phyloP scores from a whole-genome alignment of 108 stramenopile genomes.

The Pseudonitzschia pungens region DNA sequence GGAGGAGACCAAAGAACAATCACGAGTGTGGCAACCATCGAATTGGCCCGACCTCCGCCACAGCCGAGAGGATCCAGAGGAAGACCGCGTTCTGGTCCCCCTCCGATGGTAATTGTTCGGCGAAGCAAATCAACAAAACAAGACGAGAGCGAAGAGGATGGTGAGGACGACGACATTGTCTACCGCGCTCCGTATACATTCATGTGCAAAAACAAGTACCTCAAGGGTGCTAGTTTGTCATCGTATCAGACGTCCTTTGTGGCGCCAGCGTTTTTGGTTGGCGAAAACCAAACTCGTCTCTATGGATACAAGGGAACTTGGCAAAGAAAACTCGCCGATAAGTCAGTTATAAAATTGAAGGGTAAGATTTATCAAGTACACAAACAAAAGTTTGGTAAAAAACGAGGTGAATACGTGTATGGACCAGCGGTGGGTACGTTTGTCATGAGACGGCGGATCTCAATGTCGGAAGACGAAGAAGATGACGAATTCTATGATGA shows the following conservation, averaged over 20 bases:
- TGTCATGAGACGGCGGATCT: constrained; percentile 43
- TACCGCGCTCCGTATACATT: constrained; percentile 24
- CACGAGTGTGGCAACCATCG: constrained; percentile 47
- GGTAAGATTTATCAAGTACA: constrained; percentile 50
- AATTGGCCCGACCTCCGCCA: constrained; percentile 18
- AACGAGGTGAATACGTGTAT: constrained; percentile 25
- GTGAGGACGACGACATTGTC: constrained; percentile 9
- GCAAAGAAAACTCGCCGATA: constrained; percentile 51
- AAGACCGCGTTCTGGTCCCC: not conserved
- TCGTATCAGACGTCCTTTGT: constrained; percentile 44
- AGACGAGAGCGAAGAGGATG: constrained; percentile 14
- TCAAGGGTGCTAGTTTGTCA: constrained; percentile 25
- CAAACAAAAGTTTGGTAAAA: constrained; percentile 27
- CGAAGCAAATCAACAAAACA: not conserved
- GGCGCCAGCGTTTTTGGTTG: constrained; percentile 48
- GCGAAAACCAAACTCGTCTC: constrained; percentile 28
- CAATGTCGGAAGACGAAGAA: constrained; percentile 7
- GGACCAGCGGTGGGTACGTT: constrained; percentile 44
- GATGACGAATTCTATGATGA: constrained; percentile 18
- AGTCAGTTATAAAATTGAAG: constrained; percentile 43
- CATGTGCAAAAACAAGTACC: constrained; percentile 17
- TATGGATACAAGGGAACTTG: constrained; percentile 45
- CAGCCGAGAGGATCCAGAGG: constrained; percentile 11
- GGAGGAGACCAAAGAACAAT: constrained; percentile 14
- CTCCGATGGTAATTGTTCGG: constrained; percentile 17